phyloP scores from a whole-genome alignment of 345 rosid genomes.

The Eucalyptus caleyi region DNA sequence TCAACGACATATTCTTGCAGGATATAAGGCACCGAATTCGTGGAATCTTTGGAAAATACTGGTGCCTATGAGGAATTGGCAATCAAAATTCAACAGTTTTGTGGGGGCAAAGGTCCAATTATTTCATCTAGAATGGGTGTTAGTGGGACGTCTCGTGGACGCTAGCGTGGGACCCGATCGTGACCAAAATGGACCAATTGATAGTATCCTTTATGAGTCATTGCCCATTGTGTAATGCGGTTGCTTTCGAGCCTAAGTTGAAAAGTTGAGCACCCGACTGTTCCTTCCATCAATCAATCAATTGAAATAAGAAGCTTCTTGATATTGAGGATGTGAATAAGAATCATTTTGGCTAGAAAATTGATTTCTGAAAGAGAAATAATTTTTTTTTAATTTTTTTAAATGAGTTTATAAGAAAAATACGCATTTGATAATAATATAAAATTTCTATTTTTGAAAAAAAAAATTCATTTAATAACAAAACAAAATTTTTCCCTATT shows the following conservation, averaged over 20 bases:
- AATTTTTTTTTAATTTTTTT: too few relatives aligned
- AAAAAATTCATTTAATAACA: rapidly evolving
- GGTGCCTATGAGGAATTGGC: not conserved
- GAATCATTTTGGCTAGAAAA: rapidly evolving
- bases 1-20: not conserved
- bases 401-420: too few relatives aligned
- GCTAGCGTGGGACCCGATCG: not conserved
- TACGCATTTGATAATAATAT: rapidly evolving
- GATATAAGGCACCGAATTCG: not conserved
- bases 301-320: not conserved
- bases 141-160: not conserved
- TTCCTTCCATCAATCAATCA: not conserved
- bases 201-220: not conserved
- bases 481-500: too few relatives aligned
- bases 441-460: rapidly evolving
- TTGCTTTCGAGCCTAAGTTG: not conserved
- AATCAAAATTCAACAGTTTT: not conserved
- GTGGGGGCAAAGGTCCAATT: not conserved
- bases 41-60: not conserved
- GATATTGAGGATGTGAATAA: not conserved
- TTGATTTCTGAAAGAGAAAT: rapidly evolving
- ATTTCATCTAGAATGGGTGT: not conserved
- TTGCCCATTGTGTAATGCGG: not conserved
- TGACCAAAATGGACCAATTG: not conserved
- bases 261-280: not conserved